Evolutionary conservation across 1,284 basidiomycete species (phyloP).

Genomic region (Pisolithus thermaeus): DNA sequence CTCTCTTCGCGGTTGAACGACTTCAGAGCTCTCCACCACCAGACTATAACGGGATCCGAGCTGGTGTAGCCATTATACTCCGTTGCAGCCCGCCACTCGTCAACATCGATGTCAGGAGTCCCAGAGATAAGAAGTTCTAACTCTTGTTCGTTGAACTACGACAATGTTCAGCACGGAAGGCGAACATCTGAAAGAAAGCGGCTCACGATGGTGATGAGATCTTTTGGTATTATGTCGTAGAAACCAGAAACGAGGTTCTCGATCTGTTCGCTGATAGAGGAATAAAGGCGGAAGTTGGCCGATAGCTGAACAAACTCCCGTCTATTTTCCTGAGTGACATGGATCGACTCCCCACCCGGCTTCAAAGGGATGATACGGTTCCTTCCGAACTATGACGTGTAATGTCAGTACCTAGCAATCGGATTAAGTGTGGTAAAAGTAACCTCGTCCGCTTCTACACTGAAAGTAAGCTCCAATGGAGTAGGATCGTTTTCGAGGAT

Average conservation of each 20-base stretch:
- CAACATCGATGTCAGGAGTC: conserved; percentile 97
- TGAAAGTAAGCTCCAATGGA: conserved; percentile 80
- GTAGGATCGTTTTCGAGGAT: conserved; percentile 90
- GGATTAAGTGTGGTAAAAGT: conserved; percentile 18
- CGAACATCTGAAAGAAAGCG: not conserved
- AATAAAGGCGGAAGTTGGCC: conserved; percentile 87
- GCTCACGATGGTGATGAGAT: conserved; percentile 72
- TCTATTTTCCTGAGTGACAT: conserved; percentile 95
- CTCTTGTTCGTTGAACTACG: conserved; percentile 94
- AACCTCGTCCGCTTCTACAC: conserved; percentile 89
- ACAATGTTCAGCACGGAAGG: conserved; percentile 17
- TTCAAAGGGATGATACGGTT: conserved; percentile 85
- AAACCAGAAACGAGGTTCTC: conserved; percentile 89
- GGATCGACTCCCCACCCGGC: conserved; percentile 71
- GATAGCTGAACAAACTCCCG: conserved; percentile 93
- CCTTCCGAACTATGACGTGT: conserved; percentile 68
- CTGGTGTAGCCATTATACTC: conserved; percentile 84
- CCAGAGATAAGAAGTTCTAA: conserved; percentile 97
- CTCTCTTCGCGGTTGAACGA: conserved; percentile 96
- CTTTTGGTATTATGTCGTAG: conserved; percentile 93
- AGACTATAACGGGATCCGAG: conserved; percentile 91
- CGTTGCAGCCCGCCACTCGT: conserved; percentile 95
- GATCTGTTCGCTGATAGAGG: conserved; percentile 96
- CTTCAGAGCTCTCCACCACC: conserved; percentile 99
- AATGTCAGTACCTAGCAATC: not conserved